A percentile compares a stretch with the other conserved stretches of the same genome.
phyloP scores from a whole-genome alignment of 371 early-diverging fungal species.

The Fennellomyces sp. region DNA sequence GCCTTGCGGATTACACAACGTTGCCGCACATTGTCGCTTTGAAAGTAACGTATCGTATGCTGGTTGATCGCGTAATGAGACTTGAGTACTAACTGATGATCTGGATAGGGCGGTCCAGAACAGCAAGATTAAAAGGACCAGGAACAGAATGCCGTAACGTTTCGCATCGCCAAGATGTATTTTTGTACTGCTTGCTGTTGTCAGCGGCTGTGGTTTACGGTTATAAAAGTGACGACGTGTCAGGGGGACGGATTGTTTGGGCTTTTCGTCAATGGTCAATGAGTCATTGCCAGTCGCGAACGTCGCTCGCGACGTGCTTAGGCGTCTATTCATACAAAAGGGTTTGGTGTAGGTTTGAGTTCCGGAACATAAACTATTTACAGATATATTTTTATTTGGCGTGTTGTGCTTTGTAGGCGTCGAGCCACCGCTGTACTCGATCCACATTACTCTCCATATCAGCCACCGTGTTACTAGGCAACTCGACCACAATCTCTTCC shows the following conservation, averaged over 20 bases:
- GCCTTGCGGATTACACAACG: slow-evolving; percentile 5
- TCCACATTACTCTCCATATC: slow-evolving; percentile 92
- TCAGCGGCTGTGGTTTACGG: neutral
- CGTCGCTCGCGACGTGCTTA: slow-evolving; percentile 10
- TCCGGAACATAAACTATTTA: too few species aligned
- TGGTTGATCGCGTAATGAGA: slow-evolving; percentile 13
- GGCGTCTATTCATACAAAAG: slow-evolving; percentile 7
- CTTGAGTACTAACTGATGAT: neutral
- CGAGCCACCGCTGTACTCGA: slow-evolving; percentile 73
- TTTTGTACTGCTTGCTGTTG: neutral
- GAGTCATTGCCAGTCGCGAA: slow-evolving; percentile 1
- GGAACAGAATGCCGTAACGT: neutral
- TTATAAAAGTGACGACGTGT: slow-evolving; percentile 6
- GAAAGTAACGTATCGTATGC: slow-evolving; percentile 4
- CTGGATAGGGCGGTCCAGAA: neutral
- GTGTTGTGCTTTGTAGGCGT: slow-evolving; percentile 46
- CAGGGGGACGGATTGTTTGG: neutral
- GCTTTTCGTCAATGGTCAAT: neutral
- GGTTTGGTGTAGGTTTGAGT: neutral
- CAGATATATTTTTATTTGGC: slow-evolving; percentile 25
- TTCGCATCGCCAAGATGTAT: neutral
- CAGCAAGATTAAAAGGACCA: neutral
- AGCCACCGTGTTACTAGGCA: slow-evolving; percentile 78
- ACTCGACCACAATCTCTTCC: slow-evolving; percentile 80
- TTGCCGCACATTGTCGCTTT: slow-evolving; percentile 16